phyloP scores from a whole-genome alignment of 208 protist genomes.

The Trichomonas gallinae region DNA sequence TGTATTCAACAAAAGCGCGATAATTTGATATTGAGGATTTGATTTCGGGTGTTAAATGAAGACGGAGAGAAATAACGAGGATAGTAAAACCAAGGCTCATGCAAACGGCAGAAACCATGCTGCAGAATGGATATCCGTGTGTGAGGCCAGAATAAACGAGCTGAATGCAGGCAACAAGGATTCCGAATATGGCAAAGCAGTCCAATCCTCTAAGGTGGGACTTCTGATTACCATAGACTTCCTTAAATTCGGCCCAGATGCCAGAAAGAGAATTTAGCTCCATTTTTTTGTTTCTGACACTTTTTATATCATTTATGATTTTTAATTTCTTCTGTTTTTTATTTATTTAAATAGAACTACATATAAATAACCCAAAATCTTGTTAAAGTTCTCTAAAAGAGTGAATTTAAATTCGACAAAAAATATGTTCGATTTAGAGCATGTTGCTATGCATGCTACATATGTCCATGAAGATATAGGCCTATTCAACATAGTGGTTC shows the following conservation, averaged over 20 bases:
- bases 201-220: background rate
- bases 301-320: background rate
- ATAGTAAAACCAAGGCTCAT: background rate
- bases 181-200: background rate
- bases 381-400: too few relatives aligned
- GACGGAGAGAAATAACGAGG: background rate
- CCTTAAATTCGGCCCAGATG: background rate
- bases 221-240: background rate
- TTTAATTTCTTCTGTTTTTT: too few relatives aligned
- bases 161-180: background rate
- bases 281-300: background rate
- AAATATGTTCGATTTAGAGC: too few relatives aligned
- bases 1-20: background rate
- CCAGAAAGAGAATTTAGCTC: background rate
- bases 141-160: background rate
- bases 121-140: background rate
- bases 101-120: background rate
- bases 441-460: too few relatives aligned
- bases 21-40: background rate
- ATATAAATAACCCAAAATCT: too few relatives aligned
- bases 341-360: too few relatives aligned
- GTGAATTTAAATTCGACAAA: too few relatives aligned
- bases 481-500: too few relatives aligned
- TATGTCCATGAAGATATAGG: too few relatives aligned
- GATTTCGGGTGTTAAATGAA: constrained; percentile 4